Conservation (phyloP, 140 eudicot species). For the Stevia rebaudiana region DNA sequence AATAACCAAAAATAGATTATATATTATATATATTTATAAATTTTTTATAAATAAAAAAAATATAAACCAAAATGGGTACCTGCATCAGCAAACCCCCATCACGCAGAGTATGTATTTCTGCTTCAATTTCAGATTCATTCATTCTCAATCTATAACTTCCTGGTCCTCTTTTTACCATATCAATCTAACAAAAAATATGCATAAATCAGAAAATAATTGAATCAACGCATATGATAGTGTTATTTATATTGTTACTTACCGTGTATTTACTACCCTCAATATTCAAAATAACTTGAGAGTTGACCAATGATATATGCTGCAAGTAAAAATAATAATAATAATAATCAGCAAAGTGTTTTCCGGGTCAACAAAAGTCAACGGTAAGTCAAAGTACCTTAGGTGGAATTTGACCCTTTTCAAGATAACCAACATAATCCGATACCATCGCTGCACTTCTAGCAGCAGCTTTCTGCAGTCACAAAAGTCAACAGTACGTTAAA, state of each 20-base stretch:
- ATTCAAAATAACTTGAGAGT: slow-evolving; percentile 77
- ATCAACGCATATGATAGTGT: background rate
- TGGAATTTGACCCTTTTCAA: slow-evolving; percentile 97
- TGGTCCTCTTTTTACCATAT: slow-evolving; percentile 93
- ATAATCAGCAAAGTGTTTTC: slow-evolving; percentile 7
- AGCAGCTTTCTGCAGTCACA: slow-evolving; percentile 78
- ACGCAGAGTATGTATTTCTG: slow-evolving; percentile 96
- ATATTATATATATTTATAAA: background rate
- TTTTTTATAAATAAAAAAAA: background rate
- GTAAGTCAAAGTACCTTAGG: slow-evolving; percentile 60
- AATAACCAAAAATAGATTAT: background rate
- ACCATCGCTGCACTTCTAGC: slow-evolving; percentile 97
- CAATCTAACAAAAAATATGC: slow-evolving; percentile 44
- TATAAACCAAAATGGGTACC: slow-evolving; percentile 32
- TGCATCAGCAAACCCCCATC: slow-evolving; percentile 99
- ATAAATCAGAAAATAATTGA: slow-evolving; percentile 7
- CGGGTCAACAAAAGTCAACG: slow-evolving; percentile 1
- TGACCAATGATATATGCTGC: slow-evolving; percentile 96
- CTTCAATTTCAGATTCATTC: slow-evolving; percentile 87
- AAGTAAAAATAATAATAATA: slow-evolving; percentile 13
- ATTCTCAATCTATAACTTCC: slow-evolving; percentile 80
- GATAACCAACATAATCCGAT: slow-evolving; percentile 96
- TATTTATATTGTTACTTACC: slow-evolving; percentile 39
- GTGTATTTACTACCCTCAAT: slow-evolving; percentile 96
- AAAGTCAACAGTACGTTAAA: slow-evolving; percentile 5